Conservation (phyloP, 805 yeast genomes). For the Yamadazyma phyllophila region DNA sequence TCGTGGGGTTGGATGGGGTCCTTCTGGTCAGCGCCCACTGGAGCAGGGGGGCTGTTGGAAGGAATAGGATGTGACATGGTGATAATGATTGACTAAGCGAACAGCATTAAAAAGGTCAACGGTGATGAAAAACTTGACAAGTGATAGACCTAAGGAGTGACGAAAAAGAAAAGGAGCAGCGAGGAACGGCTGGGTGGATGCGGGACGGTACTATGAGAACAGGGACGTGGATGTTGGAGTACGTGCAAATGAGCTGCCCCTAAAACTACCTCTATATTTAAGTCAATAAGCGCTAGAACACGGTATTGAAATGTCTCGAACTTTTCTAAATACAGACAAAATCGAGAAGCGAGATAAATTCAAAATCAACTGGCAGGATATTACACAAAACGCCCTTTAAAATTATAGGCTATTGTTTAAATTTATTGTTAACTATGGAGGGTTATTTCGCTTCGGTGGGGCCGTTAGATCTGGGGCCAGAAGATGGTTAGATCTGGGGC, state of each 20-base stretch:
- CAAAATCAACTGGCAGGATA: not conserved
- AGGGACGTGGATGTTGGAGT: not conserved
- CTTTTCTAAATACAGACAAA: conserved; percentile 5
- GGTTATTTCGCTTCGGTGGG: too few relatives aligned
- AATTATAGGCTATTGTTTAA: not conserved
- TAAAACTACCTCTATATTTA: not conserved
- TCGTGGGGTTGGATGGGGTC: too few relatives aligned
- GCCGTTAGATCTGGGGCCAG: not conserved
- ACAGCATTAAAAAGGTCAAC: not conserved
- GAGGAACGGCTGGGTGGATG: too few relatives aligned
- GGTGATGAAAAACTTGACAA: not conserved
- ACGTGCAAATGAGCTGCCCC: not conserved
- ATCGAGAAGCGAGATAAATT: conserved; percentile 3
- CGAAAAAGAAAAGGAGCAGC: too few relatives aligned
- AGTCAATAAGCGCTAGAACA: conserved; percentile 1
- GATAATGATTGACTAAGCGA: not conserved
- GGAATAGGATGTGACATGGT: not conserved
- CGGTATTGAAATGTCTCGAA: conserved; percentile 4
- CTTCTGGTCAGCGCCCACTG: too few relatives aligned
- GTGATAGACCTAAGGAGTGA: too few relatives aligned
- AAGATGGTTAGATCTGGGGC: not conserved
- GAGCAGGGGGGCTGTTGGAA: too few relatives aligned
- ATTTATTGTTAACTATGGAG: not conserved
- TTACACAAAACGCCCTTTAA: conserved; percentile 2
- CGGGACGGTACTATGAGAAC: too few relatives aligned